Conservation (phyloP, 2,329 filamentous ascomycete species). For the Paraphoma chrysanthemicola region DNA sequence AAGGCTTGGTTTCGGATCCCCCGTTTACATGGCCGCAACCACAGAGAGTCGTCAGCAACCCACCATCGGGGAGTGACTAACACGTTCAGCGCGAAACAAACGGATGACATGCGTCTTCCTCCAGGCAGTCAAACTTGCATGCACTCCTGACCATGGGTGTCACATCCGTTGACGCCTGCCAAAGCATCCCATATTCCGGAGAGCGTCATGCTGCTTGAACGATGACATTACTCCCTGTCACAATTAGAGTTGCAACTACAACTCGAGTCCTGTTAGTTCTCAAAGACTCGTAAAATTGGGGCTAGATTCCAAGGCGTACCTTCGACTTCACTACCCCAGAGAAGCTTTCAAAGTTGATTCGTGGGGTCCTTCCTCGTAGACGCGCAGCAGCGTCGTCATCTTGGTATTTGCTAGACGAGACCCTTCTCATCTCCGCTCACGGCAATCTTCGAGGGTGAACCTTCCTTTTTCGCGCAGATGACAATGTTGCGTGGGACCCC, state of each 20-base stretch:
- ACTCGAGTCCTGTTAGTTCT: not conserved
- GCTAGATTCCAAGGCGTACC: not conserved
- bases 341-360: not conserved
- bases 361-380: not conserved
- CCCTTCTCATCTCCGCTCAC: not conserved
- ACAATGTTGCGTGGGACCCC: not conserved
- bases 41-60: conserved; percentile 6
- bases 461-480: not conserved
- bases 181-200: not conserved
- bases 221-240: not conserved
- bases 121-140: not conserved
- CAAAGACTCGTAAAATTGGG: not conserved
- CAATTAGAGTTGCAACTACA: not conserved
- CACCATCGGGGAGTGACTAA: not conserved
- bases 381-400: not conserved
- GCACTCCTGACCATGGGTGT: not conserved
- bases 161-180: not conserved
- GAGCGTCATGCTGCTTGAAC: not conserved
- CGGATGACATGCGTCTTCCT: conserved; percentile 1
- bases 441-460: not conserved
- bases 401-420: not conserved
- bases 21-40: conserved; percentile 1
- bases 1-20: conserved; percentile 18
- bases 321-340: not conserved
- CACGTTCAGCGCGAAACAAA: conserved; percentile 6